These are phyloP conservation scores for Trichophyton equinum DNA, from an alignment of 2,329 filamentous ascomycete genomes.

Conservation along the genomic window DNA sequence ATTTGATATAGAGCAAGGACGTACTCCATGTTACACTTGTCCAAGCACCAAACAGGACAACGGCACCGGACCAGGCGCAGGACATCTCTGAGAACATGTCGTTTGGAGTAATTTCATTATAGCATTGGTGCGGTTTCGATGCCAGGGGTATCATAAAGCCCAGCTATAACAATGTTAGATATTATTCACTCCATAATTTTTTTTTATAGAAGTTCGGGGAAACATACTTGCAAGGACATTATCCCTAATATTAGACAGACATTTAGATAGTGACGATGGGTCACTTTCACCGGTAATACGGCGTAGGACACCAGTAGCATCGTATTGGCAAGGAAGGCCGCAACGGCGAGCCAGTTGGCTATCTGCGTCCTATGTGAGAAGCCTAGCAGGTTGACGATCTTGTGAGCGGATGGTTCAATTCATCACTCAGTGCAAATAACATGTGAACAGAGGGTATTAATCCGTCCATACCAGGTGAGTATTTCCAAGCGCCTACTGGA, in stretches of 20 bases:
- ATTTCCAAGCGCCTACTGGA: slow-evolving; percentile 67
- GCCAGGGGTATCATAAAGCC: slow-evolving; percentile 84
- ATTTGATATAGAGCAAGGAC: slow-evolving; percentile 15
- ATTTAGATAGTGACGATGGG: slow-evolving; percentile 83
- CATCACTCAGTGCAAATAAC: not conserved
- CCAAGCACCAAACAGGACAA: slow-evolving; percentile 78
- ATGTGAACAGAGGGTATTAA: not conserved
- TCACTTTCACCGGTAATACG: slow-evolving; percentile 73
- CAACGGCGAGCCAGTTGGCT: slow-evolving; percentile 74
- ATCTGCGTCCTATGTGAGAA: slow-evolving; percentile 47
- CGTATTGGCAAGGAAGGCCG: slow-evolving; percentile 55
- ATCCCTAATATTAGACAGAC: slow-evolving; percentile 70
- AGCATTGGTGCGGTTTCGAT: slow-evolving; percentile 66
- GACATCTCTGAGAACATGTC: slow-evolving; percentile 72
- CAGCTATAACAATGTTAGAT: slow-evolving; percentile 42
- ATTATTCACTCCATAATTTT: not conserved
- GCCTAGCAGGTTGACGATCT: slow-evolving; percentile 22
- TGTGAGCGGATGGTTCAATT: not conserved
- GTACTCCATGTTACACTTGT: slow-evolving; percentile 68
- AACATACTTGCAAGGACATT: slow-evolving; percentile 63
- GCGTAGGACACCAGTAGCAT: slow-evolving; percentile 72
- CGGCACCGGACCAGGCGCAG: slow-evolving; percentile 78
- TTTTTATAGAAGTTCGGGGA: not conserved
- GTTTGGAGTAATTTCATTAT: slow-evolving; percentile 80
- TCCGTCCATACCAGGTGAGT: slow-evolving; percentile 39